These are phyloP conservation scores for Aegilops umbellulata DNA, from an alignment of 176 grass and related monocot genomes.

Conservation along the genomic window DNA sequence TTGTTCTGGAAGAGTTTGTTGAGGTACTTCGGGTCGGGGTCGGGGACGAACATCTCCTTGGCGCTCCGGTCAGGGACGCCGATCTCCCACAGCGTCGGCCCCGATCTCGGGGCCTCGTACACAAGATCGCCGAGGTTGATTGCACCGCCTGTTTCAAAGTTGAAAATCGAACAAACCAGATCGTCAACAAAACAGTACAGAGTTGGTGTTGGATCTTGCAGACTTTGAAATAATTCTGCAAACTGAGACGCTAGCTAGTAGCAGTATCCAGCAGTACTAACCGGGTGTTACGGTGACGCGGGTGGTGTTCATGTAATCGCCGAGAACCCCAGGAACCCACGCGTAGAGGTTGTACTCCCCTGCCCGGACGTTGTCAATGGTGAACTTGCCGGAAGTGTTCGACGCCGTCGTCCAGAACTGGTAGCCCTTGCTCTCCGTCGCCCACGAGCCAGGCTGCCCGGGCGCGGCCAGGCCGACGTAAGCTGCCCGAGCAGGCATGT, in stretches of 20 bases:
- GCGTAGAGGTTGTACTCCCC: slow-evolving; percentile 73
- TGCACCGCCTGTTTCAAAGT: background rate
- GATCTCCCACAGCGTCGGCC: slow-evolving; percentile 77
- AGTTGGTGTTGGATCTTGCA: no score
- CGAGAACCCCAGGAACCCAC: slow-evolving; percentile 68
- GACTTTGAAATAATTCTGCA: no score
- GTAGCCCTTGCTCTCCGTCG: slow-evolving; percentile 55
- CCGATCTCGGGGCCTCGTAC: slow-evolving; percentile 60
- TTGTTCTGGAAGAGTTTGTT: slow-evolving; percentile 45
- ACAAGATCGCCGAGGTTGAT: slow-evolving; percentile 49
- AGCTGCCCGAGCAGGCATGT: slow-evolving; percentile 14
- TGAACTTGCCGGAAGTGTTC: slow-evolving; percentile 32
- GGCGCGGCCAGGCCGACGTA: slow-evolving; percentile 61
- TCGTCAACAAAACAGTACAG: background rate
- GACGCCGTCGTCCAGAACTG: slow-evolving; percentile 68
- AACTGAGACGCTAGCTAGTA: no score
- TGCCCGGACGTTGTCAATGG: slow-evolving; percentile 42
- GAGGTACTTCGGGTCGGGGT: slow-evolving; percentile 37
- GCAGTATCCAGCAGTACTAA: background rate
- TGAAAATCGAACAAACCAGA: background rate
- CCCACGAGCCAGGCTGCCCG: slow-evolving; percentile 52
- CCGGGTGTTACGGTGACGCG: slow-evolving; percentile 45
- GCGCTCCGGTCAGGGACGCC: slow-evolving; percentile 70
- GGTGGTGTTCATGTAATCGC: slow-evolving; percentile 50
- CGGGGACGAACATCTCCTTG: slow-evolving; percentile 69